Conservation (phyloP, 805 yeast genomes). For the Myxozyma udenii region DNA sequence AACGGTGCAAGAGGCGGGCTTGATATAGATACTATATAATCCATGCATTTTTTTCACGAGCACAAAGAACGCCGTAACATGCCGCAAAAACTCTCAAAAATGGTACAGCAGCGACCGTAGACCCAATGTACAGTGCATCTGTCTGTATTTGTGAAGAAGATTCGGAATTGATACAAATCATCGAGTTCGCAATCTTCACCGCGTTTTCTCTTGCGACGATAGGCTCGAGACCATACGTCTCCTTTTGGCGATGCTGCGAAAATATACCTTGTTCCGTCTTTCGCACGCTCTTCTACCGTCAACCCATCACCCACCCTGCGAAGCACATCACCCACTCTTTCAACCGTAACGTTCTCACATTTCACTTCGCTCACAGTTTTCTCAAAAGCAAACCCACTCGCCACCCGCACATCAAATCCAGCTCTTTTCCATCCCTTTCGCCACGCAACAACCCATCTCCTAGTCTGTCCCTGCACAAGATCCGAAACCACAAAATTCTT, state of each 20-base stretch:
- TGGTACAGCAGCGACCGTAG: slow-evolving; percentile 8
- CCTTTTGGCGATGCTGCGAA: slow-evolving; percentile 12
- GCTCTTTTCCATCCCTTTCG: slow-evolving; percentile 8
- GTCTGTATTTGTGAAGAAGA: background rate
- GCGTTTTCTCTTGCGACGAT: slow-evolving; percentile 15
- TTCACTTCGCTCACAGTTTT: background rate
- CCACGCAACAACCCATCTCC: slow-evolving; percentile 33
- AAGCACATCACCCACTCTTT: too few species aligned
- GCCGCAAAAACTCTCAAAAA: slow-evolving; percentile 26
- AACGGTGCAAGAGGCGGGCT: slow-evolving; percentile 1
- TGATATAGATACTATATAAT: background rate
- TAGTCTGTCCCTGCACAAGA: slow-evolving; percentile 22
- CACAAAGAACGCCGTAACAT: slow-evolving; percentile 12
- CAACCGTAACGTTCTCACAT: too few species aligned
- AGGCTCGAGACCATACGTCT: slow-evolving; percentile 27
- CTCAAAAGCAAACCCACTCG: too few species aligned
- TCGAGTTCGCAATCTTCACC: background rate
- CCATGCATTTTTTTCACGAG: background rate
- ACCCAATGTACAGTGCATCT: slow-evolving; percentile 6
- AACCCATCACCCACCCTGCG: too few species aligned
- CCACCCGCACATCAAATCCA: too few species aligned
- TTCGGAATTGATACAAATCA: slow-evolving; percentile 6
- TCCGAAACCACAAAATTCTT: slow-evolving; percentile 27
- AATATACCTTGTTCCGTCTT: too few species aligned
- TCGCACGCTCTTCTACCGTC: too few species aligned